Base-by-base conservation (phyloP, 1,284 basidiomycete species). In the Irpex lacteus region DNA sequence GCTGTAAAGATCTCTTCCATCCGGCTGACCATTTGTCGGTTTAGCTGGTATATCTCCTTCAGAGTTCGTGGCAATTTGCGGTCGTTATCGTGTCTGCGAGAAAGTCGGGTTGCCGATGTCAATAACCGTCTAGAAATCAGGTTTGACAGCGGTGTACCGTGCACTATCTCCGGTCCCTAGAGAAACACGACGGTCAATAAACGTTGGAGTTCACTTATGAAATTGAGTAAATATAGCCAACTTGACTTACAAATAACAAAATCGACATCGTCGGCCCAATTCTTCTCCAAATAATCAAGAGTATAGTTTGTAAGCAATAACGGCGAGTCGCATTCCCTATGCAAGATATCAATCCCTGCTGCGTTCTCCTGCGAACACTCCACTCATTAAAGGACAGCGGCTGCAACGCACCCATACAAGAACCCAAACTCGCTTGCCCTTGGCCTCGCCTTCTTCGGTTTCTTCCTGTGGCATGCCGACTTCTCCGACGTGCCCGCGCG, bases 81-180 rank as follows among this genome's bases (percentile, higher is more conserved):
- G 77, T 97, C 95, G 73, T 91, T 94, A 75, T 98, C 95, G 76
- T 96, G 95, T 76, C 95, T 94, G 62, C 53, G 36, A 66, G 53
- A n/a, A 47, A 13, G n/a, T 47, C 40, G 40, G 40, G 3, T 47
- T 13, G 40, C 40, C 37, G 55, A 55, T 58, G 18, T 54, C 18
- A 61, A 32, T 18, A 5, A 4, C 32, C 19, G 26, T 26, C n/a
- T 13, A 13, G 11, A 21, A 13, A 32, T 11, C 13, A 21, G 15
- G 37, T 34, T 18, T 19, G 13, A 38, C 37, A 44, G 11, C 18
- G n/a, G 37, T 44, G 11, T 62, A 92, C 92, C 92, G 87, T 40
- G 94, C 95, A 77, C 89, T 95, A 76, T 98, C 95, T 49, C 95
- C 95, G 5, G 95, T 97, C 94, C 92, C 92, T 90, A 75, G n/a